Base-by-base conservation (phyloP, 169 alveolate species). In the Cryptosporidium bovis region DNA sequence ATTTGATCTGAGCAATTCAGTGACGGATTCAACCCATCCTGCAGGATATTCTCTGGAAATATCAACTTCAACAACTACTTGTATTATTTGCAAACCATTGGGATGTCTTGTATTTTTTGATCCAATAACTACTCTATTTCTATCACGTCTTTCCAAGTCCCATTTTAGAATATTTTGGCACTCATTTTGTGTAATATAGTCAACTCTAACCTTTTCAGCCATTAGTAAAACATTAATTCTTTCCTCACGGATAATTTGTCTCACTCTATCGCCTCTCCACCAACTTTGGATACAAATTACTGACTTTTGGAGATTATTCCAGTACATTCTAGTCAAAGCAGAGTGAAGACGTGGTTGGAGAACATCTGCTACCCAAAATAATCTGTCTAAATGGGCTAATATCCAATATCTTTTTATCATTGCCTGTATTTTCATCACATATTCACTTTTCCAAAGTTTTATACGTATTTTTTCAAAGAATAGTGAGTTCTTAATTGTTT, bases 191-290 rank as follows among this genome's bases (percentile, higher is more conserved):
- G 87, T 77, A 13, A 77, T 20, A 44, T 33, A 77, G 48, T 77
- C 77, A 3, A 71, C 20, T 44, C 93, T 46, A 8, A 91, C 93
- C 53, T 66, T 55, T 34, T 85, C 90, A 10, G 91, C 82, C 55
- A 82, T 90, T 15, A 91, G 40, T 33, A 91, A 67, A 29, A 90
- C 65, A 20, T 82, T 66, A 6, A 91, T 64, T 31, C 82, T 91
- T 44, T 91, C 93, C 51, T 91, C 93, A 55, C 91, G 91, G 18
- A 91, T 65, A 27, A 89, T 91, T 50, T 91, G 87, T 24, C 91
- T 82, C 18, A 91, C 93, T 27, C 91, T 40, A 29, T 89, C 90
- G 0, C 91, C 91, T 66, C 92, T 60, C 93, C 93, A 91, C 92
- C 92, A 91, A 46, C 92, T 68, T 31, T 91, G 93, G n/a, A 91